Evolutionary conservation across 306 rosid species (phyloP), one percentile per base, ranked within the genome.

Genomic region (Corylus avellana): DNA sequence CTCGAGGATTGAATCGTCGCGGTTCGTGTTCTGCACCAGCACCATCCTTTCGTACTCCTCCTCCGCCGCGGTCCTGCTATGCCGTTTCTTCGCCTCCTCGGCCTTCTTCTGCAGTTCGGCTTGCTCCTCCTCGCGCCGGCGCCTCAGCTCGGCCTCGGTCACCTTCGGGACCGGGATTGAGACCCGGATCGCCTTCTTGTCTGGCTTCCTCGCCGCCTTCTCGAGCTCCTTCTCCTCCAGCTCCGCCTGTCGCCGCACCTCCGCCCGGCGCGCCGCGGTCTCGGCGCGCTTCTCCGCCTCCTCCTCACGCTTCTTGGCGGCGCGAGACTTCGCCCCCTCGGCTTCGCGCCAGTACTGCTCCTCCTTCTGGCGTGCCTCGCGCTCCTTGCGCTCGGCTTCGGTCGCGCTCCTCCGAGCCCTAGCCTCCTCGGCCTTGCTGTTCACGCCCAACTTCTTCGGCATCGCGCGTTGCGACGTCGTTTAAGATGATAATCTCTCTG

Each of bases 361-460:
- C 78, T 85, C 93, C 89, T 90, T 95, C 61, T 87, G 87, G 4
- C 89, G 88, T 69, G 66, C 8, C 78, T 95, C 97, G 63, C 85
- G 88, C 3, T 91, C 93, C 85, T 90, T 95, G 37, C 93, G 92
- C 73, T 95, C 99, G 44, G 84, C 4, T 59, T 95, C 99, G 53
- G 78, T 76, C 12, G 94, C 90, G 81, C 61, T 79, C 88, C 89
- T 90, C 10, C 98, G 98, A 64, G 93, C 97, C 89, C 88, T 90
- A 17, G 98, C 91, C 47, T 53, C 98, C 88, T 93, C 99, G 42
- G 98, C 97, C 86, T 95, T 95, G 62, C 91, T 88, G 88, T 95
- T 93, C 14, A 91, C 93, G 0, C 98, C 97, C 97, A 95, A 77
- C 87, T 95, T 95, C 84, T 95, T 95, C 82, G 99, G 98, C 98